These are phyloP conservation scores for Eucalyptus pauciflora DNA, from an alignment of 345 rosid genomes.

Conservation along the genomic window DNA sequence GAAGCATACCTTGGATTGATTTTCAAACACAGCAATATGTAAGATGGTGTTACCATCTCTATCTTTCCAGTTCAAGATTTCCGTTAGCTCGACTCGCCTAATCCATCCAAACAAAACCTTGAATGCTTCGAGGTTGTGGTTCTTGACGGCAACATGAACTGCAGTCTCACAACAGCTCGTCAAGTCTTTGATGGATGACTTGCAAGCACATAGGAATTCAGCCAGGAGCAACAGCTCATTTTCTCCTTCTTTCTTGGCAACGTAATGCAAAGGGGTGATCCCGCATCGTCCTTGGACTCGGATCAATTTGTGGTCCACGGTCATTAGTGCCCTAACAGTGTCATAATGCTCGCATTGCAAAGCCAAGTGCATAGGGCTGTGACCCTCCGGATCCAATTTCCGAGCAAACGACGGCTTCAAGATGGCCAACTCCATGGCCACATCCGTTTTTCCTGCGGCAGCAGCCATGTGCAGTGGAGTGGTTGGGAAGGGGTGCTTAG, in stretches of 20 bases:
- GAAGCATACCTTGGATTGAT: not conserved
- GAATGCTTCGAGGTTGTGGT: not conserved
- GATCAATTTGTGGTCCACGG: not conserved
- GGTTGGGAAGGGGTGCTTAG: not conserved
- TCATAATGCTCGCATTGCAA: not conserved
- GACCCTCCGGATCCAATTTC: not conserved
- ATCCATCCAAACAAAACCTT: not conserved
- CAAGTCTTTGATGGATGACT: not conserved
- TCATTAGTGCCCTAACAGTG: not conserved
- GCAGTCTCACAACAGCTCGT: not conserved
- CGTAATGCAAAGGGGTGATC: not conserved
- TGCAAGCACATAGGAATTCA: not conserved
- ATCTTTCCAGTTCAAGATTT: not conserved
- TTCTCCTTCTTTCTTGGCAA: rapidly evolving
- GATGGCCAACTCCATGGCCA: not conserved
- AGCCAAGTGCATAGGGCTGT: not conserved
- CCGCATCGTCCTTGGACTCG: not conserved
- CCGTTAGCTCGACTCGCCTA: rapidly evolving
- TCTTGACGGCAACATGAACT: not conserved
- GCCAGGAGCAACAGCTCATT: not conserved
- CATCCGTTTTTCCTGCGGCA: rapidly evolving
- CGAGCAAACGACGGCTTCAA: not conserved
- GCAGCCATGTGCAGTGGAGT: rapidly evolving
- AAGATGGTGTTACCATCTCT: not conserved
- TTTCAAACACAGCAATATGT: rapidly evolving